phyloP scores from a whole-genome alignment of 2,329 filamentous ascomycete genomes.

The Xylaria sp. region DNA sequence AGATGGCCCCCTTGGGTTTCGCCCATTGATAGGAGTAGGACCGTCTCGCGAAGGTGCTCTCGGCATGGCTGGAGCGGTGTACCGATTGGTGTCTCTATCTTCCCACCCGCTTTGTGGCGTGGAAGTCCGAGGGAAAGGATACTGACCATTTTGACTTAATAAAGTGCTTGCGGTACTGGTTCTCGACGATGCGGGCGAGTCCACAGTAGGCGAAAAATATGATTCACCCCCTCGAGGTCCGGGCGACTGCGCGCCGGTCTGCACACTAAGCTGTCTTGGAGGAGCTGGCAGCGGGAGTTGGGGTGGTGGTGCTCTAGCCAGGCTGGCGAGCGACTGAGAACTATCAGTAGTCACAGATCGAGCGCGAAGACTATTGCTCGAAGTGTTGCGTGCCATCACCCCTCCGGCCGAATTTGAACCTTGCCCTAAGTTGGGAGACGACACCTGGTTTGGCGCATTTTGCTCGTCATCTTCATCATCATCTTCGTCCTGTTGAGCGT shows the following conservation, averaged over 20 bases:
- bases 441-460: conserved; percentile 40
- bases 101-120: conserved; percentile 77
- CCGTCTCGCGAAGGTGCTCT: conserved; percentile 83
- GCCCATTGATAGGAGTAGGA: conserved; percentile 69
- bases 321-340: conserved; percentile 65
- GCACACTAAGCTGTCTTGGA: conserved; percentile 72
- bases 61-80: conserved; percentile 88
- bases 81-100: conserved; percentile 78
- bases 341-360: conserved; percentile 81
- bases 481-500: conserved; percentile 71
- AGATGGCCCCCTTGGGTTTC: conserved; percentile 79
- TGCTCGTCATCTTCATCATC: conserved; percentile 65
- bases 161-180: conserved; percentile 80
- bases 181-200: conserved; percentile 80
- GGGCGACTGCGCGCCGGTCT: conserved; percentile 70
- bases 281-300: conserved; percentile 75
- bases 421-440: conserved; percentile 51
- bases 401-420: conserved; percentile 50
- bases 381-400: conserved; percentile 72
- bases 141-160: conserved; percentile 64
- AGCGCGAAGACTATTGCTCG: conserved; percentile 77
- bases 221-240: conserved; percentile 75
- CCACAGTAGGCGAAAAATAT: conserved; percentile 89
- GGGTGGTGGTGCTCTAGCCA: conserved; percentile 71
- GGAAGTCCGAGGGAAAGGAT: conserved; percentile 78